Evolutionary conservation across 129 eudicot species (phyloP), one percentile per base, ranked within the genome.

Genomic region (Heracleum sosnowskyi): DNA sequence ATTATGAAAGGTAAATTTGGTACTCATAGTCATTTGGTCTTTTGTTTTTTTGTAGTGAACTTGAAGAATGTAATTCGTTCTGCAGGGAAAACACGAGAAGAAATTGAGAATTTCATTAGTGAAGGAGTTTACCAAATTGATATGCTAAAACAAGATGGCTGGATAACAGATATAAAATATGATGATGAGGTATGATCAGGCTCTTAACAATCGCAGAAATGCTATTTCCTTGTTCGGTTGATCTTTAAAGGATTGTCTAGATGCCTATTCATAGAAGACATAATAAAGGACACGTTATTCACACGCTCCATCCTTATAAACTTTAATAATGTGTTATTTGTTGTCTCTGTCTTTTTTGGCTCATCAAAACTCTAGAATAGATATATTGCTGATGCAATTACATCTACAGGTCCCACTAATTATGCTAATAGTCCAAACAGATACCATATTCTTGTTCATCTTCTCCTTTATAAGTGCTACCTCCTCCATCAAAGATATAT

Each of bases 111-210:
- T 75, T 93, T 93, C 79, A 79, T 91, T n/a, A 88, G 90, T 84
- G 97, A 93, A 76, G 98, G 98, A 71, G 92, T 93, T 63, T 91
- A 85, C 81, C 78, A 91, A 77, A 78, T 91, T 78, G 93, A 88
- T 77, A 91, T 80, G 83, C 89, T 93, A 76, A 91, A 91, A 83
- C 96, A 91, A 83, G 96, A 85, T 29, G 94, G 98, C 62, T 95
- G 96, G 94, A 91, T 95, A 79, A 95, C 96, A 5, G 93, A 91
- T 88, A 91, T 95, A 66, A 91, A 90, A 74, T 95, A 95, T 76
- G 97, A 95, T 55, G 98, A 95, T 84, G 97, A 95, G 94, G 98
- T 91, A 89, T 44, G 10, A 13, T 66, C 11, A 66, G 24, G 7
- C 71, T 64, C 24, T 64, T 31, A 64, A 29, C 17, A 64, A 18